A percentile compares a stretch with the other conserved stretches of the same genome.
These are phyloP conservation scores for Aspergillus sp. DNA, from an alignment of 2,329 filamentous ascomycete species.

Conservation along the genomic window DNA sequence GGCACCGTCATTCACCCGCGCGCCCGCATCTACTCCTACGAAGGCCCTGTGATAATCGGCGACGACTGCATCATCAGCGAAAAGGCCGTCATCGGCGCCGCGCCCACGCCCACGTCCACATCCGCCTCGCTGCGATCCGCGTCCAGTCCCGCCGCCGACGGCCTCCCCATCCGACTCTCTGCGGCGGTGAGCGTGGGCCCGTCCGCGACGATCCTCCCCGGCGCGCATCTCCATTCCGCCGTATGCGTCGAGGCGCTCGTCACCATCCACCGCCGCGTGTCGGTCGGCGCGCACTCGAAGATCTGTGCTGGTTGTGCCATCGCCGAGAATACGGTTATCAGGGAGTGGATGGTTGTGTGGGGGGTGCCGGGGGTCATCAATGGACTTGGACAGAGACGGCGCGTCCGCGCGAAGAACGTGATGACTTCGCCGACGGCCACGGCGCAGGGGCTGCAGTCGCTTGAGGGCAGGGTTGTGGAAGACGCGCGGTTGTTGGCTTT, in stretches of 20 bases:
- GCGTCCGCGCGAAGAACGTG: slow-evolving; percentile 21
- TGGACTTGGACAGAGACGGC: slow-evolving; percentile 32
- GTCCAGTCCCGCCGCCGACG: slow-evolving; percentile 6
- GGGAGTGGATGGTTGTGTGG: slow-evolving; percentile 69
- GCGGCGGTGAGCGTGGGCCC: slow-evolving; percentile 41
- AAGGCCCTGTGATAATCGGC: slow-evolving; percentile 77
- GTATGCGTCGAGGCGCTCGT: slow-evolving; percentile 48
- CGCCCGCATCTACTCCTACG: slow-evolving; percentile 71
- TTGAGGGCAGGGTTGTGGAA: slow-evolving; percentile 60
- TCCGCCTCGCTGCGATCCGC: slow-evolving; percentile 6
- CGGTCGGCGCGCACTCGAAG: slow-evolving; percentile 60
- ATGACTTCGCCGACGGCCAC: slow-evolving; percentile 8
- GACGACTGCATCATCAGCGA: slow-evolving; percentile 82
- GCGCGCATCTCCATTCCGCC: slow-evolving; percentile 39
- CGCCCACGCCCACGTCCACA: slow-evolving; percentile 37
- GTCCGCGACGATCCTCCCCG: slow-evolving; percentile 35
- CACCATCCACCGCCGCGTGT: slow-evolving; percentile 31
- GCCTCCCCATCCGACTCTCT: slow-evolving; percentile 31
- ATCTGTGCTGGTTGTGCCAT: slow-evolving; percentile 65
- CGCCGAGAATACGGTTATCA: slow-evolving; percentile 56
- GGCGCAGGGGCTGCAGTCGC: slow-evolving; percentile 11
- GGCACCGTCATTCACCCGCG: slow-evolving; percentile 86
- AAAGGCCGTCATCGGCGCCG: slow-evolving; percentile 48
- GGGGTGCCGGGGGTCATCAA: slow-evolving; percentile 37
- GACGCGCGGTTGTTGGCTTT: slow-evolving; percentile 64